phyloP scores from a whole-genome alignment of 345 rosid genomes.

The Lagerstroemia speciosa region DNA sequence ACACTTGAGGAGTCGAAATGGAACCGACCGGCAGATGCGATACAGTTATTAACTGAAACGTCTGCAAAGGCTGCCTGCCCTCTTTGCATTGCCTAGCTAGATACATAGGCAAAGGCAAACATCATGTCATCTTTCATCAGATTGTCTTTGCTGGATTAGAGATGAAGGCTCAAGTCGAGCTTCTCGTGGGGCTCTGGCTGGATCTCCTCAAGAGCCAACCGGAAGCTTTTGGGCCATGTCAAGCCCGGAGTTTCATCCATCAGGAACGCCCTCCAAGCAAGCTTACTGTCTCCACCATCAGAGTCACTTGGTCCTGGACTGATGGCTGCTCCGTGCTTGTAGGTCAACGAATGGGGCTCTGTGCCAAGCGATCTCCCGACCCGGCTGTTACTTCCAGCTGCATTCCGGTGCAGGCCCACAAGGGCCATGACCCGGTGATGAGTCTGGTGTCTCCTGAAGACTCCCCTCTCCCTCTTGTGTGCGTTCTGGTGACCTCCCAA shows the following conservation, averaged over 20 bases:
- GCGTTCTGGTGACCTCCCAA: slow-evolving; percentile 97
- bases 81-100: too few relatives aligned
- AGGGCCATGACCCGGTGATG: slow-evolving; percentile 1
- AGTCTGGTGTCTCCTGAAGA: slow-evolving; percentile 35
- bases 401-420: neutral
- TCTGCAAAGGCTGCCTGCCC: too few relatives aligned
- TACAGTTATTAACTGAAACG: too few relatives aligned
- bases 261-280: neutral
- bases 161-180: slow-evolving; percentile 2
- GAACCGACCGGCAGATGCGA: too few relatives aligned
- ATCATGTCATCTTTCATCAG: too few relatives aligned
- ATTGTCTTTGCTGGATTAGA: neutral
- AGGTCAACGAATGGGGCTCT: neutral
- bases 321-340: neutral
- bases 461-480: slow-evolving; percentile 79
- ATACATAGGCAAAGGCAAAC: too few relatives aligned
- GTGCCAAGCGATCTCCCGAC: neutral
- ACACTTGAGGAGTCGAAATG: too few relatives aligned
- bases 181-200: neutral
- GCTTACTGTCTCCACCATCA: neutral
- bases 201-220: neutral
- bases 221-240: slow-evolving; percentile 1
- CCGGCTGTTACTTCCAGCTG: neutral
- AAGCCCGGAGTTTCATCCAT: neutral
- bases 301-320: neutral